These are phyloP conservation scores for Colletotrichum melonis DNA, from an alignment of 2,329 filamentous ascomycete genomes.

Conservation along the genomic window DNA sequence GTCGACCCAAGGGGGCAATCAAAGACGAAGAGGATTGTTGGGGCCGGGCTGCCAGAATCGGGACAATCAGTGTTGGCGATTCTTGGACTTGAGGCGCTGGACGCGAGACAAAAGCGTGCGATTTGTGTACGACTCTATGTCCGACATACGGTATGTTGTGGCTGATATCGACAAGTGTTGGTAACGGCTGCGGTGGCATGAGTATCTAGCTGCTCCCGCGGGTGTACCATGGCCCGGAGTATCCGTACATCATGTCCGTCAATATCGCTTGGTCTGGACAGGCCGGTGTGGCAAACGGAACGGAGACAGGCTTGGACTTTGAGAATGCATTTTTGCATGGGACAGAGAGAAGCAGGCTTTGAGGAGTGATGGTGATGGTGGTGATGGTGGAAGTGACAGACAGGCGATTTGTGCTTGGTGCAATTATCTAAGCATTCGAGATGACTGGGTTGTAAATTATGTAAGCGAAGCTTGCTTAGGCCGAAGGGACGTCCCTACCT, in stretches of 20 bases:
- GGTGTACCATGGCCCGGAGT: background rate
- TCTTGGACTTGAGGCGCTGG: background rate
- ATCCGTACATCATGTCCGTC: background rate
- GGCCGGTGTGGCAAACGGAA: conserved; percentile 15
- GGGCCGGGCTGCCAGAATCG: too few species aligned
- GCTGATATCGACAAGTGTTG: background rate
- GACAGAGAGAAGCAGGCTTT: background rate
- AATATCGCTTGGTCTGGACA: conserved; percentile 7
- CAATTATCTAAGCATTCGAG: too few species aligned
- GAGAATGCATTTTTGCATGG: background rate
- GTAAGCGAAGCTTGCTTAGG: too few species aligned
- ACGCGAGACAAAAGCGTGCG: background rate
- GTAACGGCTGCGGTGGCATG: background rate
- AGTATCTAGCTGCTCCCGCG: background rate
- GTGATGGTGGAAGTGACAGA: too few species aligned
- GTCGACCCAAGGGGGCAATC: background rate
- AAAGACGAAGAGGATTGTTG: too few species aligned
- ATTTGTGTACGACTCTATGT: background rate
- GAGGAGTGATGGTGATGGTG: too few species aligned
- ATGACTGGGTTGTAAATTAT: too few species aligned
- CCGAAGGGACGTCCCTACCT: too few species aligned
- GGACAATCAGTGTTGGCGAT: background rate
- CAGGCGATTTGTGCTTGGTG: too few species aligned
- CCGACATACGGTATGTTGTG: background rate
- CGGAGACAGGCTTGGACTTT: conserved; percentile 24